Evolutionary conservation across 495 filamentous ascomycete species (phyloP), one percentile per base, ranked within the genome.

Genomic region (Pseudoneurospora amorphoporcata): DNA sequence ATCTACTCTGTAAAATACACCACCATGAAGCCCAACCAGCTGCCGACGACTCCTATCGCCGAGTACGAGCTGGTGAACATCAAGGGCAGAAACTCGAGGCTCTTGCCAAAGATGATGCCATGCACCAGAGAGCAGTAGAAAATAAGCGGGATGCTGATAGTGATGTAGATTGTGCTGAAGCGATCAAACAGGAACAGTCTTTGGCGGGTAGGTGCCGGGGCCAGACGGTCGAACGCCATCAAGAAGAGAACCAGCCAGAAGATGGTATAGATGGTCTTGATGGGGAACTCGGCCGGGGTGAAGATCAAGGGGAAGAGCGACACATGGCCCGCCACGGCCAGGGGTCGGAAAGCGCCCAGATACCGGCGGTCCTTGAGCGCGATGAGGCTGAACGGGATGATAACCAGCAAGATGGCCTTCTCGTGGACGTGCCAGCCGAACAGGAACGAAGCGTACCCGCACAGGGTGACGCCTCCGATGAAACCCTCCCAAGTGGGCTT

Each of bases 381-480:
- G 71, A 99, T 91, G 72, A 99, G 87, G 76, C 91, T 95, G 86
- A 99, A 98, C 0, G 95, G 95, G 71, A 98, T 92, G 76, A 99
- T 92, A 76, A 98, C 91, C 69, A 98, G 86, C 16, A 99, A 89
- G 39, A 99, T 92, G 8, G 95, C 95, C 78, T 99, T 99, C 77
- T 99, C 95, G 76, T 99, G 95, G 23, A 99, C 95, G 77, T 99
- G 95, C 95, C 95, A 99, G 69, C 95, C 95, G 73, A 98, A 98
- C 29, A 99, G 87, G 83, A 99, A 99, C 0, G 95, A 97, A 0
- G 94, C 92, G 76, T 97, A 99, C 69, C 92, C 95, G 76, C 95
- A 98, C n/a, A 98, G 89, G 2, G 94, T 98, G 17, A 98, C 85
- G 5, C 93, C 92, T 9, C 93, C 93, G 69, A 98, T 84, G 80